phyloP scores from a whole-genome alignment of 257 asterid species.

The Solanum piurae region DNA sequence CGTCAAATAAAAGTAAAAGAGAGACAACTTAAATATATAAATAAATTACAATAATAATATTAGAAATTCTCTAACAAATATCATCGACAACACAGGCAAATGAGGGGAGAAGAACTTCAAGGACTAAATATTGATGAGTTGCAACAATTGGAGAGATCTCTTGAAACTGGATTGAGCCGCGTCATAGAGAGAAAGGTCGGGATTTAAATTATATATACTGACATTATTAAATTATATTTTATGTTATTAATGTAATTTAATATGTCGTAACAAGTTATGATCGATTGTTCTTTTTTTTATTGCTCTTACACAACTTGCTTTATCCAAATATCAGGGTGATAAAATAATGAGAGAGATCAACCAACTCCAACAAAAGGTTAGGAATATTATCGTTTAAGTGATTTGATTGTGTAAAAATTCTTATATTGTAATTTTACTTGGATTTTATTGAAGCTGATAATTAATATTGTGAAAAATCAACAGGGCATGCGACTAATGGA shows the following conservation, averaged over 20 bases:
- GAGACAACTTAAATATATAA: neutral
- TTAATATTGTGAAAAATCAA: neutral
- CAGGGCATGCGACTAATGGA: slow-evolving; percentile 68
- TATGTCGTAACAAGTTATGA: neutral
- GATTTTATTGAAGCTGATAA: neutral
- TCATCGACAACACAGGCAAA: slow-evolving; percentile 30
- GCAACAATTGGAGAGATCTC: slow-evolving; percentile 54
- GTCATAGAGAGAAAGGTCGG: slow-evolving; percentile 61
- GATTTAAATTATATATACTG: neutral
- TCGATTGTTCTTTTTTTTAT: neutral
- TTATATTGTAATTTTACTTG: neutral
- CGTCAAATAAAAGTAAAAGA: neutral
- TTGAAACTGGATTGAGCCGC: slow-evolving; percentile 64
- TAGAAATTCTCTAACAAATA: neutral
- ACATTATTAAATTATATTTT: neutral
- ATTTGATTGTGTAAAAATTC: neutral
- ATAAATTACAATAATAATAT: neutral
- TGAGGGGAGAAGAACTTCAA: slow-evolving; percentile 93
- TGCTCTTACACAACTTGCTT: neutral
- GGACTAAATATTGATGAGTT: slow-evolving; percentile 71
- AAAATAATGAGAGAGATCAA: slow-evolving; percentile 58
- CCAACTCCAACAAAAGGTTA: slow-evolving; percentile 72
- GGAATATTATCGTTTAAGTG: neutral
- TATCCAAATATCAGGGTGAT: slow-evolving; percentile 38
- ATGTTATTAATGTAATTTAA: neutral